phyloP scores from a whole-genome alignment of 1,284 basidiomycete genomes.

The Moesziomyces globuligerus region DNA sequence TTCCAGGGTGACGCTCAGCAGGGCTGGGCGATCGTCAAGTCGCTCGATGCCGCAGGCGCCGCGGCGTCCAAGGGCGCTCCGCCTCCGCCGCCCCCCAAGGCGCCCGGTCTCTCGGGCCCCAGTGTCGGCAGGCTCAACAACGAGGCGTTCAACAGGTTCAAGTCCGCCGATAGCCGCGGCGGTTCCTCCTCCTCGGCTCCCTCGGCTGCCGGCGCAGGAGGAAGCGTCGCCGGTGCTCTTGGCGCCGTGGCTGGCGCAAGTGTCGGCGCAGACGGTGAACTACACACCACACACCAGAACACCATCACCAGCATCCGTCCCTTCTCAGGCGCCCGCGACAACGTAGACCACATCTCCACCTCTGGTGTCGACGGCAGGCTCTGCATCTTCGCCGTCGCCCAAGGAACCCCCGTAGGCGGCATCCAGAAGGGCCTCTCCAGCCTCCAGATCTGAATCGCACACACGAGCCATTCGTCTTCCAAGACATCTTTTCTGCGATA shows the following conservation, averaged over 20 bases:
- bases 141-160: conserved; percentile 94
- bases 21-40: conserved; percentile 60
- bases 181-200: conserved; percentile 65
- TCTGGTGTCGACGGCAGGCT: conserved; percentile 94
- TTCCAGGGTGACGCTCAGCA: conserved; percentile 56
- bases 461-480: not conserved
- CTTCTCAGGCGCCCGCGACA: conserved; percentile 67
- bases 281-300: conserved; percentile 87
- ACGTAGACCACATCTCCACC: conserved; percentile 83
- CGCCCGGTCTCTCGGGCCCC: conserved; percentile 41
- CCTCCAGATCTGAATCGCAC: conserved; percentile 35
- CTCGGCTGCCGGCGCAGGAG: conserved; percentile 53
- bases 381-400: conserved; percentile 85
- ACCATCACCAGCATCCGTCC: conserved; percentile 80
- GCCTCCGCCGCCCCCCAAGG: conserved; percentile 62
- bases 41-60: conserved; percentile 60
- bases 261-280: conserved; percentile 74
- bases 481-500: too few species aligned
- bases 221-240: conserved; percentile 74
- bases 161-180: conserved; percentile 89
- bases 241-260: conserved; percentile 73
- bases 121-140: conserved; percentile 85
- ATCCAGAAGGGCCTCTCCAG: conserved; percentile 58
- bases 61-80: conserved; percentile 61
- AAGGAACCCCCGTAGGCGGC: conserved; percentile 45